Conservation (phyloP, 2,329 filamentous ascomycete genomes). For the Hymenoscyphus linearis region DNA sequence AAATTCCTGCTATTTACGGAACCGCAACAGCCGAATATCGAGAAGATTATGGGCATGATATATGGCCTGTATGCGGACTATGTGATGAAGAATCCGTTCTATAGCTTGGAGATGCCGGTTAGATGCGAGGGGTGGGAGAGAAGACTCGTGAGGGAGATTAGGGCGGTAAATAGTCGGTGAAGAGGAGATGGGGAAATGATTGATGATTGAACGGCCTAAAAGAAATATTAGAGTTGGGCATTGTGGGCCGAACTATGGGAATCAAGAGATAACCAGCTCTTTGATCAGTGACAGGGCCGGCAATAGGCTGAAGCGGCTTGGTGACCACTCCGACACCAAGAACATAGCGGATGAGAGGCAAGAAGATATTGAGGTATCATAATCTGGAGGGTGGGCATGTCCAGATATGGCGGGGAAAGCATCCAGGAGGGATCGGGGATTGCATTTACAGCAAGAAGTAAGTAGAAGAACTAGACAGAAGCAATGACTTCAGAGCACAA, state of each 20-base stretch:
- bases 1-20: constrained; percentile 97
- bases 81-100: constrained; percentile 99
- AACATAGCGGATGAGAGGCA: background rate
- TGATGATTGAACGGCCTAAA: background rate
- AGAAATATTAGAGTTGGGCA: background rate
- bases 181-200: constrained; percentile 34
- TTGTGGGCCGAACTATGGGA: background rate
- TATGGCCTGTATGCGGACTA: constrained; percentile 96
- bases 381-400: background rate
- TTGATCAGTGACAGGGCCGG: background rate
- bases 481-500: background rate
- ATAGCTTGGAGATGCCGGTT: constrained; percentile 95
- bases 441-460: background rate
- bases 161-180: constrained; percentile 57
- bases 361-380: background rate
- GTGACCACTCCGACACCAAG: background rate
- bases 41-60: constrained; percentile 74
- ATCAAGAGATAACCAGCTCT: background rate
- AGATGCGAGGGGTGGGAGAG: constrained; percentile 93
- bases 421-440: background rate
- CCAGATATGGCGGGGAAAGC: background rate
- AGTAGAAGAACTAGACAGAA: background rate
- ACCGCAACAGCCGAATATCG: constrained; percentile 65
- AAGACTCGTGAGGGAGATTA: constrained; percentile 74
- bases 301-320: background rate